phyloP scores from a whole-genome alignment of 208 protist species.

The Novymonas esmeraldas region DNA sequence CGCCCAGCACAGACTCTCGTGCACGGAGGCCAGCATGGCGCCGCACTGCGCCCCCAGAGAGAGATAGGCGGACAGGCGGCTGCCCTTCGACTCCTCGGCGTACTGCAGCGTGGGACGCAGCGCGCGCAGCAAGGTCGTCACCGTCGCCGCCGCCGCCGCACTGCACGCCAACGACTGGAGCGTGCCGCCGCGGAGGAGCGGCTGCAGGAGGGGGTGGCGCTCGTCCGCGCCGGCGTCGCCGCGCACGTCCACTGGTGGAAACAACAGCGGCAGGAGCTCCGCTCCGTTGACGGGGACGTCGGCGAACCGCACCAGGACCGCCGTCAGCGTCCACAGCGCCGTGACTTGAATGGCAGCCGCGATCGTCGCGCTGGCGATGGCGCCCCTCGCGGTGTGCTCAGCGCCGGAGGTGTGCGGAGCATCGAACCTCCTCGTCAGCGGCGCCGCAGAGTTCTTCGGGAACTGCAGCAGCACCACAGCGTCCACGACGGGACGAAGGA shows the following conservation, averaged over 20 bases:
- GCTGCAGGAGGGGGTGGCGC: conserved; percentile 72
- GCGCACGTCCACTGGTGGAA: conserved; percentile 68
- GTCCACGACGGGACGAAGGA: conserved; percentile 45
- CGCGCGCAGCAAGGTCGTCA: conserved; percentile 53
- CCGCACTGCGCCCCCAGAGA: conserved; percentile 71
- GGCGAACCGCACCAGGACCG: conserved; percentile 62
- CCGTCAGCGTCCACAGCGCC: conserved; percentile 46
- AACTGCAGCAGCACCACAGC: conserved; percentile 35
- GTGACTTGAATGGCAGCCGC: conserved; percentile 47
- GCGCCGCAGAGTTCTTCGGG: too few species aligned
- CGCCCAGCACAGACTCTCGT: conserved; percentile 63
- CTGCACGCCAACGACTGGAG: conserved; percentile 35
- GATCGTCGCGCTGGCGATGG: neutral
- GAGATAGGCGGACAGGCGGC: conserved; percentile 69
- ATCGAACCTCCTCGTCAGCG: too few species aligned
- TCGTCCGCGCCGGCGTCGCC: conserved; percentile 15
- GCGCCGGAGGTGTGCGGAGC: too few species aligned
- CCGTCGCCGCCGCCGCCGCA: conserved; percentile 28
- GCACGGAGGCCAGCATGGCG: conserved; percentile 47
- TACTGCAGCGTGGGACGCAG: conserved; percentile 68
- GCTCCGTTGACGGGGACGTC: conserved; percentile 56
- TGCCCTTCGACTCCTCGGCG: conserved; percentile 67
- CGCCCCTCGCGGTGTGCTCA: neutral
- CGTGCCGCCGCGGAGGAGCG: conserved; percentile 49
- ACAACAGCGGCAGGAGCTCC: conserved; percentile 62